Conservation (phyloP, 2,329 filamentous ascomycete species). For the Aspergillus arachidicola region DNA sequence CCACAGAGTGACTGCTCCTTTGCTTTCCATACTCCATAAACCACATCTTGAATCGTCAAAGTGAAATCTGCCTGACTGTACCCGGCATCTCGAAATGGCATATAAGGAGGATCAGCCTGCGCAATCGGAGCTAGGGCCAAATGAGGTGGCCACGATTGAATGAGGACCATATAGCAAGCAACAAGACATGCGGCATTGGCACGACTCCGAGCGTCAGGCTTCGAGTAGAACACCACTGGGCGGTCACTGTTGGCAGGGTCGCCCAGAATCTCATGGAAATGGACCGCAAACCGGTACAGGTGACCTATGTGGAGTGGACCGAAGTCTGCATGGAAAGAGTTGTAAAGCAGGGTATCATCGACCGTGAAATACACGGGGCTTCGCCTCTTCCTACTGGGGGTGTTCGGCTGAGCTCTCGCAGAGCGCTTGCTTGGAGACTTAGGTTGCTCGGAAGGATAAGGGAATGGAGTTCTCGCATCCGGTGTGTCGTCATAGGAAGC, state of each 20-base stretch:
- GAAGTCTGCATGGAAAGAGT: slow-evolving; percentile 98
- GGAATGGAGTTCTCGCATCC: slow-evolving; percentile 79
- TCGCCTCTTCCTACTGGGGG: slow-evolving; percentile 54
- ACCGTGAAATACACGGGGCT: slow-evolving; percentile 93
- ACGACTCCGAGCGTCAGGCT: slow-evolving; percentile 82
- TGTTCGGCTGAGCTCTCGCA: slow-evolving; percentile 64
- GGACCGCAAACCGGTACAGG: slow-evolving; percentile 91
- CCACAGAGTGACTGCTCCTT: slow-evolving; percentile 94
- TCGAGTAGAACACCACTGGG: slow-evolving; percentile 95
- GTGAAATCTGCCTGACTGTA: slow-evolving; percentile 98
- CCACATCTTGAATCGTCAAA: slow-evolving; percentile 92
- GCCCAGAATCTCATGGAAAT: slow-evolving; percentile 92
- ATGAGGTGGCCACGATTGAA: slow-evolving; percentile 97
- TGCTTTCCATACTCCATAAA: slow-evolving; percentile 98
- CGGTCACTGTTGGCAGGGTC: slow-evolving; percentile 87
- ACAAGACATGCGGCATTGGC: slow-evolving; percentile 92
- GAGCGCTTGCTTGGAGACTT: slow-evolving; percentile 77
- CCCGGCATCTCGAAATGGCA: slow-evolving; percentile 97
- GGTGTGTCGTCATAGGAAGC: slow-evolving; percentile 86
- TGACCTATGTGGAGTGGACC: slow-evolving; percentile 97
- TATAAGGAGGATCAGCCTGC: slow-evolving; percentile 93
- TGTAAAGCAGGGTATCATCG: slow-evolving; percentile 90
- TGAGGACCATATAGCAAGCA: slow-evolving; percentile 97
- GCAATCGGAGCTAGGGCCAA: slow-evolving; percentile 92
- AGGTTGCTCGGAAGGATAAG: slow-evolving; percentile 65